Conservation (phyloP, 495 filamentous ascomycete species). For the Mytilinidion resinicola region DNA sequence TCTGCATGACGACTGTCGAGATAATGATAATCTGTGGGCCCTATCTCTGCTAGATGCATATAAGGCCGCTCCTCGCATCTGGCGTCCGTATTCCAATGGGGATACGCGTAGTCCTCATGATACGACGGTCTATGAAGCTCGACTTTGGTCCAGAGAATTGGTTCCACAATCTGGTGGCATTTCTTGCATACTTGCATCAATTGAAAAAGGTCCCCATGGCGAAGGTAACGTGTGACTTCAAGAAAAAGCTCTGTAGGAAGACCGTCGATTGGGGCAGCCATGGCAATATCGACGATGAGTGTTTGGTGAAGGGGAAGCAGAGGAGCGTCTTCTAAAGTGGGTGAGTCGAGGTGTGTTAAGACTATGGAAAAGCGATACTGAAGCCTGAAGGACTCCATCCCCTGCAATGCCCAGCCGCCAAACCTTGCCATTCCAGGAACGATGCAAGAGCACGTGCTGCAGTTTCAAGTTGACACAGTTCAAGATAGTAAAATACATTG, state of each 20-base stretch:
- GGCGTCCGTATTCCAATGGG: background rate
- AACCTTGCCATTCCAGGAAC: no score
- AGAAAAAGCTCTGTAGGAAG: conserved; percentile 7
- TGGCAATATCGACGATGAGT: no score
- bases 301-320: no score
- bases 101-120: background rate
- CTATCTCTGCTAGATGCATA: background rate
- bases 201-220: background rate
- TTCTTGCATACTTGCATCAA: background rate
- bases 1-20: background rate
- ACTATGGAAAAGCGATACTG: no score
- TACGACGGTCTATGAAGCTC: conserved; percentile 4
- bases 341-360: no score
- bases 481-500: no score
- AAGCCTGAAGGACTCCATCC: no score
- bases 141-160: conserved; percentile 4
- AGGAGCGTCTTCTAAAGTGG: no score
- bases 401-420: no score
- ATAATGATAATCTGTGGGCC: background rate
- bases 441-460: no score
- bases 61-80: background rate
- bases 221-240: background rate
- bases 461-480: no score
- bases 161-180: background rate
- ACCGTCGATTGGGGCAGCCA: background rate